Base-by-base conservation (phyloP, 768 basidiomycete species). In the Cantharellus anzutake region DNA sequence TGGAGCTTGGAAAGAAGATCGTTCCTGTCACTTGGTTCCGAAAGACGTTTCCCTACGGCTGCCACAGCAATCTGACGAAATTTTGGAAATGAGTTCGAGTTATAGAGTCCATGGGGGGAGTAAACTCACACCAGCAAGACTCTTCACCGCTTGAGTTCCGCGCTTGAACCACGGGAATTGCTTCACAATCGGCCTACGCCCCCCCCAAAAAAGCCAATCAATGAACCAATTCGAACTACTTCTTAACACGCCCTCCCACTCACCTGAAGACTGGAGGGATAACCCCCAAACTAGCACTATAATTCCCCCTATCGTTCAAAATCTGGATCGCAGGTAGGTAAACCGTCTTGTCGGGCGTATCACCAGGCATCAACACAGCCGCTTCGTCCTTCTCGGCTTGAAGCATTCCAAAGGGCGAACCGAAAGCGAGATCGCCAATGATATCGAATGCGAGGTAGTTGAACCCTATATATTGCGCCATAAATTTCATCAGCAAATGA, bases 351-450 rank as follows among this genome's bases (percentile, higher is more conserved):
- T 48, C 44, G 44, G 44, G 44, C 11, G 44, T 48, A 42, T 82
- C 34, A 50, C 60, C 63, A 29, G 51, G 52, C 37, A 75, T 74
- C 3, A 85, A 83, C 2, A 86, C 83, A 3, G 80, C 73, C 1
- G 84, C 86, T 4, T 78, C 74, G 66, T 92, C 88, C 58, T 79
- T 80, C 35, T 78, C 83, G 3, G 82, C 78, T 59, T 78, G 66
- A 62, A 93, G 73, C 90, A 94, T 94, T 14, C 88, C 88, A 65
- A 94, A 94, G 0, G 90, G 85, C 2, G 80, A 78, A 1, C 90
- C 90, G 65, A 92, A 92, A 0, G 87, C 84, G 14, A 91, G 76
- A 68, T 91, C 86, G 48, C 76, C 87, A 51, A 91, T 85, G 65
- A 90, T 87, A 69, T 83, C 81, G 65, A 83, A 83, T 0, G 81